phyloP scores from a whole-genome alignment of 1,284 basidiomycete species.

The Polyporus tsugae region DNA sequence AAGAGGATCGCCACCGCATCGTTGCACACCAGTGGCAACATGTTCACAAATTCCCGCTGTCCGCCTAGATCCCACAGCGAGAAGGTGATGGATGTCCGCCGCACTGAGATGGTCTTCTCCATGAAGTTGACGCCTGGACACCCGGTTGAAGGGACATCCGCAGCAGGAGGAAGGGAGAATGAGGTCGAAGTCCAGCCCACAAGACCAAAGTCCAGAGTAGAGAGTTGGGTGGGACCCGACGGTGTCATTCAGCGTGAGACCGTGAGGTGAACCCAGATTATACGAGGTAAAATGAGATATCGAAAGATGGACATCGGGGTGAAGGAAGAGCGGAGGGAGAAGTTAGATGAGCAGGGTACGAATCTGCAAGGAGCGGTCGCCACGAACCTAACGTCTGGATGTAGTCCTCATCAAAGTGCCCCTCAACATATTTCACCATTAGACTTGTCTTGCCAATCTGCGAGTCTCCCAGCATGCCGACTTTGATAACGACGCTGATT shows the following conservation, averaged over 20 bases:
- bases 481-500: slow-evolving; percentile 91
- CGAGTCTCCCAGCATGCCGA: slow-evolving; percentile 99
- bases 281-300: background rate
- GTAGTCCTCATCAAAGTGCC: slow-evolving; percentile 98
- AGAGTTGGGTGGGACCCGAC: too few species aligned
- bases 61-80: slow-evolving; percentile 99
- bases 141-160: background rate
- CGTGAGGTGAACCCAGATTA: background rate
- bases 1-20: slow-evolving; percentile 98
- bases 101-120: slow-evolving; percentile 98
- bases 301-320: background rate
- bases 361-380: background rate
- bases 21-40: slow-evolving; percentile 98
- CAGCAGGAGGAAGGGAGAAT: background rate
- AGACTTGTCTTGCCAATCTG: slow-evolving; percentile 98
- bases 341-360: background rate
- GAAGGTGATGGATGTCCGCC: slow-evolving; percentile 98
- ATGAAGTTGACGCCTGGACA: slow-evolving; percentile 95
- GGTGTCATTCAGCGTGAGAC: background rate
- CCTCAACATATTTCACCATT: slow-evolving; percentile 99
- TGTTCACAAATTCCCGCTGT: slow-evolving; percentile 98
- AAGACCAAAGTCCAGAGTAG: background rate
- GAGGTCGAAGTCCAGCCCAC: background rate
- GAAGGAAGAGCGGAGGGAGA: background rate
- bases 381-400: slow-evolving; percentile 94